A percentile compares a stretch with the other conserved stretches of the same genome.
These are phyloP conservation scores for Pelargonium cotyledonis DNA, from an alignment of 441 rosid genomes.

Conservation along the genomic window DNA sequence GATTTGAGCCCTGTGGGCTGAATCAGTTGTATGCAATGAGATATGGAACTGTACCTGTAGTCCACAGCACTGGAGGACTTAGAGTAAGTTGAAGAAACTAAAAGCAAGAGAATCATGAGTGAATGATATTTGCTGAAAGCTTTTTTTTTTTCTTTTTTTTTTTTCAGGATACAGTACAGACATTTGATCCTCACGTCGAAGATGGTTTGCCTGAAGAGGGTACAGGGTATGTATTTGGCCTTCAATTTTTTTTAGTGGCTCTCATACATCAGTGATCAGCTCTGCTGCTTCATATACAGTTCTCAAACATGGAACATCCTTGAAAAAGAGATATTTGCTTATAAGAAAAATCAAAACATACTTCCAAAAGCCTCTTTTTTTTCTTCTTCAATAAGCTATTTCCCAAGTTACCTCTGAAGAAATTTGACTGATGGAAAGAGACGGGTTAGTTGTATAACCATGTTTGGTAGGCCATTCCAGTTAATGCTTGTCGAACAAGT, in stretches of 20 bases:
- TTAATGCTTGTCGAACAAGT: too few relatives aligned
- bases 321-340: too few relatives aligned
- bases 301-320: too few relatives aligned
- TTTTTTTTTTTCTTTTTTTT: not conserved
- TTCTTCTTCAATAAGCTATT: too few relatives aligned
- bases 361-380: too few relatives aligned
- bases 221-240: constrained; percentile 59
- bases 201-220: constrained; percentile 60
- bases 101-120: not conserved
- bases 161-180: constrained; percentile 80
- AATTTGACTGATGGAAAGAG: too few relatives aligned
- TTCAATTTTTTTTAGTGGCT: constrained; percentile 6
- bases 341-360: too few relatives aligned
- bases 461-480: too few relatives aligned
- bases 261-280: not conserved
- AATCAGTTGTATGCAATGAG: constrained; percentile 95
- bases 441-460: too few relatives aligned
- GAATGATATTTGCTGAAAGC: constrained; percentile 8
- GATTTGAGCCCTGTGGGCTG: constrained; percentile 94
- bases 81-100: constrained; percentile 45
- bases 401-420: too few relatives aligned
- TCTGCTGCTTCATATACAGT: too few relatives aligned
- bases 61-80: constrained; percentile 92
- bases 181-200: constrained; percentile 60
- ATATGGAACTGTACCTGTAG: constrained; percentile 87